Conservation (phyloP, 23 red algal genomes). For the Cyanidioschyzon merolae region DNA sequence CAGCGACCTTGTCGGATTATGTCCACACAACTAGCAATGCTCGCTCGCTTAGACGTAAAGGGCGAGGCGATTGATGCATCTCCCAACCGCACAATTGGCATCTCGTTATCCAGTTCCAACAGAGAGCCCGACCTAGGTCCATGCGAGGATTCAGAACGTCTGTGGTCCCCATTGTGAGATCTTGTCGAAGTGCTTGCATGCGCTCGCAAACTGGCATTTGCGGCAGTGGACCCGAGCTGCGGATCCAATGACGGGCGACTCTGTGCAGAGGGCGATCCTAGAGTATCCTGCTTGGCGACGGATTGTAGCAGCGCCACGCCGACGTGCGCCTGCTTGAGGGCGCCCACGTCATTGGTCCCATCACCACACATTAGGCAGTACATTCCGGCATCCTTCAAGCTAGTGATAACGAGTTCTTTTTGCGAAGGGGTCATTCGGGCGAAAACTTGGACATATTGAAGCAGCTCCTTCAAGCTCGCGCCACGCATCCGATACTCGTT, state of each 20-base stretch:
- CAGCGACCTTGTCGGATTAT: constrained; percentile 97
- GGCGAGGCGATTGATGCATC: constrained; percentile 97
- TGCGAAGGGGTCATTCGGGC: constrained; percentile 82
- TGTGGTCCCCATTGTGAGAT: too few species aligned
- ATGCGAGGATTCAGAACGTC: too few species aligned
- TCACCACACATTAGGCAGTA: constrained; percentile 92
- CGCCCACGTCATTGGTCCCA: constrained; percentile 97
- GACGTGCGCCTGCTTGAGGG: constrained; percentile 91
- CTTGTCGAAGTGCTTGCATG: too few species aligned
- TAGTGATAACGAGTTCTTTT: constrained; percentile 67
- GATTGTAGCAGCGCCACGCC: constrained; percentile 79
- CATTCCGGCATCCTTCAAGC: constrained; percentile 71
- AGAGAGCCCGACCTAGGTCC: too few species aligned
- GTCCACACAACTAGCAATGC: constrained; percentile 59
- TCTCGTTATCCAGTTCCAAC: not conserved
- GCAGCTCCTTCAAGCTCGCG: constrained; percentile 6
- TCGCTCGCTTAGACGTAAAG: constrained; percentile 84
- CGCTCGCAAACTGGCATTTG: too few species aligned
- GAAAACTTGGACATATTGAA: constrained; percentile 70
- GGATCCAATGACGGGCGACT: too few species aligned
- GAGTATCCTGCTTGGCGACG: too few species aligned
- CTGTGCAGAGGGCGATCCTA: too few species aligned
- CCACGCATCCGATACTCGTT: not conserved
- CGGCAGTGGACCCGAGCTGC: too few species aligned
- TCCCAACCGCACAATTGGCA: constrained; percentile 81